Base-by-base conservation (phyloP, 2,329 filamentous ascomycete species). In the Trichocomaceae sp. region DNA sequence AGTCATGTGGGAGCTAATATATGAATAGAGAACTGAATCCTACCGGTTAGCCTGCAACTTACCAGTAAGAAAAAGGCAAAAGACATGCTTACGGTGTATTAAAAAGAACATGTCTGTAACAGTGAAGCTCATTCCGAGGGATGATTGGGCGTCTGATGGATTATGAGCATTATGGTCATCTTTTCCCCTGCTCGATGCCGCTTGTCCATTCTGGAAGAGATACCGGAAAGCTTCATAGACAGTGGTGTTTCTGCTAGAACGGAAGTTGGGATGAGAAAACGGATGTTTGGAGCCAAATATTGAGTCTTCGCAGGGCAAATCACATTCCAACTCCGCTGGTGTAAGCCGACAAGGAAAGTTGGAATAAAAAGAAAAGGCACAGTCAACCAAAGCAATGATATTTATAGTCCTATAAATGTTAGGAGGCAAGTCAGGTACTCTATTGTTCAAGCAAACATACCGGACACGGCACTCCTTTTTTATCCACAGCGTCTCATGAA, bases 321-420 rank as follows among this genome's bases (percentile, higher is more conserved):
- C 73, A 52, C 68, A 73, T 51, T 73, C 67, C 57, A 76, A 64
- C 58, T 77, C 75, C 10, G 64, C 65, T 20, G 69, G 62, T 0
- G 66, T 66, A 10, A 76, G 56, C 5, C 73, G 72, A 42, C 69
- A 73, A 0, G 75, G 75, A 52, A 71, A 75, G 47, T 77, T 76
- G 37, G 72, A 69, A 56, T 70, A 77, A 56, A 77, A 76, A 1
- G 66, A 69, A 54, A 76, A 74, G 10, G 74, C 74, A 49, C 69
- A 74, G 59, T 77, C 75, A 9, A 77, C 61, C 3, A 74, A 63
- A 0, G 67, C 68, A n/a, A 77, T 68, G 3, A 71, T 64, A 41
- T 63, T 67, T 37, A 75, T 70, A 3, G 71, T 69, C 15, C 73
- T 76, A 51, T 35, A 12, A 20, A 26, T n/a, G 29, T 54, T 31